phyloP scores from a whole-genome alignment of 352 stramenopile genomes.

The Phytophthora uliginosa region DNA sequence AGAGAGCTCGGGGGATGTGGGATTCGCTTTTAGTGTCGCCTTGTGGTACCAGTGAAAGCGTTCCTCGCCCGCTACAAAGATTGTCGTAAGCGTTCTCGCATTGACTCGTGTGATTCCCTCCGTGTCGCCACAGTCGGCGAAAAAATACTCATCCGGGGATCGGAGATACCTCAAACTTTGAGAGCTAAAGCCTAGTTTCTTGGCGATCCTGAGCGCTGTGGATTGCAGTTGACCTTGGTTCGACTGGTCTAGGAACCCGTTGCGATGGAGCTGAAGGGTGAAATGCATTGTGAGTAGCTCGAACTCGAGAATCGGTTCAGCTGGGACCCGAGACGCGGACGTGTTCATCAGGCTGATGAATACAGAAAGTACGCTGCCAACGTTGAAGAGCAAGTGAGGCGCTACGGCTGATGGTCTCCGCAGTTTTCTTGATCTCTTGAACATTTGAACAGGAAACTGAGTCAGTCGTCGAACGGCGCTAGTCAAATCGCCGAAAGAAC shows the following conservation, averaged over 20 bases:
- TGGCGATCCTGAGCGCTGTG: constrained; percentile 31
- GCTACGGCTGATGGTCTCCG: constrained; percentile 40
- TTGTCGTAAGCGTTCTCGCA: constrained; percentile 29
- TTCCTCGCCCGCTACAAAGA: constrained; percentile 67
- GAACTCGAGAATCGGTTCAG: constrained; percentile 40
- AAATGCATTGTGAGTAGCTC: constrained; percentile 55
- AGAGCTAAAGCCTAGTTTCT: constrained; percentile 49
- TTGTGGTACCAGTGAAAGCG: constrained; percentile 77
- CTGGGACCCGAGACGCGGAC: constrained; percentile 28
- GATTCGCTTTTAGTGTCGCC: constrained; percentile 32
- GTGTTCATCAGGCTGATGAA: constrained; percentile 63
- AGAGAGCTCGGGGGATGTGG: constrained; percentile 4
- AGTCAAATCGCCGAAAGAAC: constrained; percentile 28
- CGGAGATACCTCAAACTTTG: constrained; percentile 39
- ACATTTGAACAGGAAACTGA: constrained; percentile 60
- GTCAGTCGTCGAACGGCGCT: constrained; percentile 36
- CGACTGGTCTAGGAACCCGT: constrained; percentile 30
- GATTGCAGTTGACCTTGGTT: constrained; percentile 31
- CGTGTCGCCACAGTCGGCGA: constrained; percentile 57
- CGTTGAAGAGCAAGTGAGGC: constrained; percentile 55
- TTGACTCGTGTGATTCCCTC: constrained; percentile 51
- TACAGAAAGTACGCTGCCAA: constrained; percentile 54
- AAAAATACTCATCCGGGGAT: constrained; percentile 40
- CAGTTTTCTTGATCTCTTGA: constrained; percentile 30
- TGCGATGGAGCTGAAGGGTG: constrained; percentile 50